Percentiles rank a stretch among this genome's conserved stretches.
These are phyloP conservation scores for Apophysomyces elegans DNA, from an alignment of 371 early-diverging fungal genomes.

Conservation along the genomic window DNA sequence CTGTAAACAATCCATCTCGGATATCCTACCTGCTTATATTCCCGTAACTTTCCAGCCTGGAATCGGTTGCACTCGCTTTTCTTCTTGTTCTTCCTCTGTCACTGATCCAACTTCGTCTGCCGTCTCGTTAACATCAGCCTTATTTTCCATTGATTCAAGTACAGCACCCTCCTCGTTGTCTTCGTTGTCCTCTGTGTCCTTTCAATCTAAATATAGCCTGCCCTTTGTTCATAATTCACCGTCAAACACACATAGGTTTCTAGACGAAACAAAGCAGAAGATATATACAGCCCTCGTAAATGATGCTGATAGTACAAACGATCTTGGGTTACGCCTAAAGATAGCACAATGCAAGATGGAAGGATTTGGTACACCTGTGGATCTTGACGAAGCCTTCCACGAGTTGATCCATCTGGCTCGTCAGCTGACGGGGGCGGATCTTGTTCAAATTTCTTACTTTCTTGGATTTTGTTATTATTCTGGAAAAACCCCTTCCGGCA, in stretches of 20 bases:
- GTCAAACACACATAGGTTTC: background rate
- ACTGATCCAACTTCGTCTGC: constrained; percentile 16
- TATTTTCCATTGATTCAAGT: constrained; percentile 18
- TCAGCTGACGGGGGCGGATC: background rate
- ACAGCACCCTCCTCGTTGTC: constrained; percentile 23
- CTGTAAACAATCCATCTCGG: constrained; percentile 2
- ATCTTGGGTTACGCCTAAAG: background rate
- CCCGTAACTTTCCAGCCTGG: constrained; percentile 11
- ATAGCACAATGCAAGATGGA: constrained; percentile 3
- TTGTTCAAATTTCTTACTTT: constrained; percentile 15
- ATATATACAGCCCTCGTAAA: background rate
- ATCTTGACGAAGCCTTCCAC: background rate
- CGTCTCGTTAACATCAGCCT: constrained; percentile 6
- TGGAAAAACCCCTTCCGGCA: constrained; percentile 11
- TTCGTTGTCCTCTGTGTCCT: constrained; percentile 20
- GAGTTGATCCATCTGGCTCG: constrained; percentile 1
- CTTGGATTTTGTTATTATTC: constrained; percentile 15
- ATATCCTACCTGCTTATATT: constrained; percentile 13
- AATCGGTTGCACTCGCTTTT: background rate
- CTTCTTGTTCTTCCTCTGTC: constrained; percentile 1
- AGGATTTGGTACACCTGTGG: background rate
- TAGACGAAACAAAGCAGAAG: constrained; percentile 8
- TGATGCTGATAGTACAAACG: background rate
- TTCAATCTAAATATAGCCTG: constrained; percentile 13
- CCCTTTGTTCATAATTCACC: background rate